These are phyloP conservation scores for Novymonas esmeraldas DNA, from an alignment of 208 protist species.

Conservation along the genomic window DNA sequence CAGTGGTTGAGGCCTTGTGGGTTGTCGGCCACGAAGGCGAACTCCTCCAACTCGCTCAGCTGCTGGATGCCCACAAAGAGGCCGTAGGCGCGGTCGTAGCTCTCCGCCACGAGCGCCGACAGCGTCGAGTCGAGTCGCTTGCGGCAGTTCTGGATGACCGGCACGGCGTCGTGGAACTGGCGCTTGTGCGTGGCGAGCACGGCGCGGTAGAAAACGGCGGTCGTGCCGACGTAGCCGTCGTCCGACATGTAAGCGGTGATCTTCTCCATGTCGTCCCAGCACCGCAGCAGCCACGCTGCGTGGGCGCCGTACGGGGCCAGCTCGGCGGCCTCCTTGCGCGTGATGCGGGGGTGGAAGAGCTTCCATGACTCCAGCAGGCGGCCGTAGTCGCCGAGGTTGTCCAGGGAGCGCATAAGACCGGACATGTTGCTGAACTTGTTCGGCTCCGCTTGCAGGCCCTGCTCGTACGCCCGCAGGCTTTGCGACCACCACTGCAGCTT, in stretches of 20 bases:
- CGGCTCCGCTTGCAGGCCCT: slow-evolving; percentile 79
- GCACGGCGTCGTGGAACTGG: slow-evolving; percentile 84
- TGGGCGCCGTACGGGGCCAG: slow-evolving; percentile 94
- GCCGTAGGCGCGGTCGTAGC: slow-evolving; percentile 98
- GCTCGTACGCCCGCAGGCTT: slow-evolving; percentile 90
- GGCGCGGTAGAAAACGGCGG: slow-evolving; percentile 92
- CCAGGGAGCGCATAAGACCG: slow-evolving; percentile 97
- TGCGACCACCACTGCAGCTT: slow-evolving; percentile 99
- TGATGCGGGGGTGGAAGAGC: slow-evolving; percentile 56
- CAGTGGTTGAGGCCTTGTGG: slow-evolving; percentile 72
- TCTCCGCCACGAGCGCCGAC: slow-evolving; percentile 97
- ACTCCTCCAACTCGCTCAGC: slow-evolving; percentile 99
- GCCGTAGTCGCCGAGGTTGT: slow-evolving; percentile 96
- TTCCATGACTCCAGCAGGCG: slow-evolving; percentile 85
- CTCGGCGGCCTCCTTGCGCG: slow-evolving; percentile 74
- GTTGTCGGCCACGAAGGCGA: slow-evolving; percentile 81
- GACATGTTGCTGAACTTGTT: slow-evolving; percentile 89
- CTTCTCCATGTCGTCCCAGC: slow-evolving; percentile 94
- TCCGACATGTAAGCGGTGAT: slow-evolving; percentile 91
- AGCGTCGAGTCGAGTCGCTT: slow-evolving; percentile 94
- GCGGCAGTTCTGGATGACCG: slow-evolving; percentile 92
- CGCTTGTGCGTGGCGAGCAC: slow-evolving; percentile 74
- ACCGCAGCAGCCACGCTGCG: slow-evolving; percentile 95
- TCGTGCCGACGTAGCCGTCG: slow-evolving; percentile 90
- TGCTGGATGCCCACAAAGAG: slow-evolving; percentile 98